These are phyloP conservation scores for Tuber aestivum DNA, from an alignment of 495 filamentous ascomycete genomes.

Conservation along the genomic window DNA sequence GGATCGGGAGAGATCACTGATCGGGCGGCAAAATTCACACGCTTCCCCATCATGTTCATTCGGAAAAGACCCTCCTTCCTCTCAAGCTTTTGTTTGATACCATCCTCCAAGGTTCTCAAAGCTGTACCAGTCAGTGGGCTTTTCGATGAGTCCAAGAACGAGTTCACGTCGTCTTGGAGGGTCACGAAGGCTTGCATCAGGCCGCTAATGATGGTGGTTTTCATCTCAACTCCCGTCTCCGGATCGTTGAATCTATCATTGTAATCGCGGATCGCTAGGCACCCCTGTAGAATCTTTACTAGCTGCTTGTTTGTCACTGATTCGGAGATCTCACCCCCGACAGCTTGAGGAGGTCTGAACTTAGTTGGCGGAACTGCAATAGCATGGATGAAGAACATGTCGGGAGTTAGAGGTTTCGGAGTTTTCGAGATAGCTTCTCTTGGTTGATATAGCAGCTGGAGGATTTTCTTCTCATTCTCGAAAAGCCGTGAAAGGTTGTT, in stretches of 20 bases:
- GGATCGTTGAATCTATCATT: conserved; percentile 61
- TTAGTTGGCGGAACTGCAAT: conserved; percentile 86
- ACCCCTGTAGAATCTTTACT: conserved; percentile 67
- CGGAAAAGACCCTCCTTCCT: conserved; percentile 98
- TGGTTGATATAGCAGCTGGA: conserved; percentile 75
- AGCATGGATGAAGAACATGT: conserved; percentile 88
- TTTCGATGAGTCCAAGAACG: conserved; percentile 77
- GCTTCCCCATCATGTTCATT: conserved; percentile 99
- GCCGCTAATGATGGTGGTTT: conserved; percentile 39
- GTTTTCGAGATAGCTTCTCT: conserved; percentile 53
- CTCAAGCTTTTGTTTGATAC: conserved; percentile 95
- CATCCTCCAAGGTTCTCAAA: conserved; percentile 63
- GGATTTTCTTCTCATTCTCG: conserved; percentile 73
- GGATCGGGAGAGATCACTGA: conserved; percentile 98
- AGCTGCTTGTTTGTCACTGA: conserved; percentile 66
- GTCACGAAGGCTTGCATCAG: conserved; percentile 48
- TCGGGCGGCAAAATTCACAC: conserved; percentile 96
- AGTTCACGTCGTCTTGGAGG: conserved; percentile 85
- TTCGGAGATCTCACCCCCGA: conserved; percentile 71
- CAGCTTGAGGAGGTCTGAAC: conserved; percentile 80
- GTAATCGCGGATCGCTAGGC: conserved; percentile 65
- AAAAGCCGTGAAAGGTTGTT: conserved; percentile 65
- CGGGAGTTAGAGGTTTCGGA: conserved; percentile 54
- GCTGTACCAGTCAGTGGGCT: conserved; percentile 72
- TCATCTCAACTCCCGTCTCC: conserved; percentile 45